A percentile compares a stretch with the other conserved stretches of the same genome.
phyloP scores from a whole-genome alignment of 345 rosid genomes.

The Syzygium grande region DNA sequence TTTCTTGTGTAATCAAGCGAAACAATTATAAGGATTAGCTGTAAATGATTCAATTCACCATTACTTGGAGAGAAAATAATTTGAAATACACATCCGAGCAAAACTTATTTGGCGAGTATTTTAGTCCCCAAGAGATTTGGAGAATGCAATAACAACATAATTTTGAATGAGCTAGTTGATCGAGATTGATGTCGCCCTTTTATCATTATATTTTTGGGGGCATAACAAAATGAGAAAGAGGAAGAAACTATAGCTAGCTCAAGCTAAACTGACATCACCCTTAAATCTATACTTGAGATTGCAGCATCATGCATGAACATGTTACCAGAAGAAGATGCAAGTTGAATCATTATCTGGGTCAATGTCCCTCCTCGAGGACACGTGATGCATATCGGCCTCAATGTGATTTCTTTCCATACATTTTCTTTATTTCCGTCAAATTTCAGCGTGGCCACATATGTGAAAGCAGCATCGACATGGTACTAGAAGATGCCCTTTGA shows the following conservation, averaged over 20 bases:
- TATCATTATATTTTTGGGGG: not conserved
- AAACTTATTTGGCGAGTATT: not conserved
- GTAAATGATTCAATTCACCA: not conserved
- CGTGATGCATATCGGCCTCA: not conserved
- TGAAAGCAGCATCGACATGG: not conserved
- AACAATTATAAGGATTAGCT: not conserved
- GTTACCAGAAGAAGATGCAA: not conserved
- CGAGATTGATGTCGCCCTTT: not conserved
- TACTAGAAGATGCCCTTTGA: not conserved
- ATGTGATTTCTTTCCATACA: not conserved
- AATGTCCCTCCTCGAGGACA: not conserved
- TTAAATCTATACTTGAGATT: not conserved
- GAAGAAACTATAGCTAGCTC: not conserved
- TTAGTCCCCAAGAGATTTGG: not conserved
- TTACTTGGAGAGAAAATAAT: not conserved
- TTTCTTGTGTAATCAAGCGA: accelerated
- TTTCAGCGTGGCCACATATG: not conserved
- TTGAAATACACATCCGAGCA: not conserved
- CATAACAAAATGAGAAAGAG: not conserved
- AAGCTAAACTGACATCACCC: not conserved
- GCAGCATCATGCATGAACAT: not conserved
- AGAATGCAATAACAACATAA: not conserved
- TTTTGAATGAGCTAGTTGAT: accelerated
- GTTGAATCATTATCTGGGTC: not conserved
- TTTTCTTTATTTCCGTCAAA: not conserved